Evolutionary conservation across 805 yeast species (phyloP).

Genomic region (Yamadazyma olivae): DNA sequence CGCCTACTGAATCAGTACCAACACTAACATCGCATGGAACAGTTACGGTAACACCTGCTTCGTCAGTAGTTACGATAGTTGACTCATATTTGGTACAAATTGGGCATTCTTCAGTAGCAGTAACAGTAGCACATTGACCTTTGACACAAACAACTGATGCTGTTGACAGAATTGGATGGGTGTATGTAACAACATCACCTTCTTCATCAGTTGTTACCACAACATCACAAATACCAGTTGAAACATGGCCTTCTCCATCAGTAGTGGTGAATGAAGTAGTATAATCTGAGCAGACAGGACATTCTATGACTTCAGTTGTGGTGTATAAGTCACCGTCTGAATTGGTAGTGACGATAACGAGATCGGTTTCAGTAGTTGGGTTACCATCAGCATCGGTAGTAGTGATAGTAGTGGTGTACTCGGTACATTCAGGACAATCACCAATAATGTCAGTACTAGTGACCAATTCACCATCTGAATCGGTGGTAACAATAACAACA

Average conservation of each 20-base stretch:
- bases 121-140: constrained; percentile 1
- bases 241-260: neutral
- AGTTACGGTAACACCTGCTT: constrained; percentile 13
- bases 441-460: neutral
- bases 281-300: constrained; percentile 1
- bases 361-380: constrained; percentile 1
- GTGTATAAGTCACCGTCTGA: constrained; percentile 1
- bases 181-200: neutral
- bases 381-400: constrained; percentile 2
- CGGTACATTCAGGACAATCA: constrained; percentile 3
- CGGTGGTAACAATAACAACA: constrained; percentile 4
- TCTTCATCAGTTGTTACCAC: constrained; percentile 4
- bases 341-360: constrained; percentile 6
- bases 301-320: neutral
- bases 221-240: constrained; percentile 2
- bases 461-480: constrained; percentile 1
- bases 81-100: constrained; percentile 10
- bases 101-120: constrained; percentile 8
- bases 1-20: constrained; percentile 2
- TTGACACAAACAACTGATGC: neutral
- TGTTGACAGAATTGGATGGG: neutral
- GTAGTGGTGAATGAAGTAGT: constrained; percentile 1
- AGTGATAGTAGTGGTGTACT: constrained; percentile 2
- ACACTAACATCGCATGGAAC: constrained; percentile 15
- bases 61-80: constrained; percentile 8